These are phyloP conservation scores for Taxillus chinensis DNA, from an alignment of 164 flowering plant species.

Conservation along the genomic window DNA sequence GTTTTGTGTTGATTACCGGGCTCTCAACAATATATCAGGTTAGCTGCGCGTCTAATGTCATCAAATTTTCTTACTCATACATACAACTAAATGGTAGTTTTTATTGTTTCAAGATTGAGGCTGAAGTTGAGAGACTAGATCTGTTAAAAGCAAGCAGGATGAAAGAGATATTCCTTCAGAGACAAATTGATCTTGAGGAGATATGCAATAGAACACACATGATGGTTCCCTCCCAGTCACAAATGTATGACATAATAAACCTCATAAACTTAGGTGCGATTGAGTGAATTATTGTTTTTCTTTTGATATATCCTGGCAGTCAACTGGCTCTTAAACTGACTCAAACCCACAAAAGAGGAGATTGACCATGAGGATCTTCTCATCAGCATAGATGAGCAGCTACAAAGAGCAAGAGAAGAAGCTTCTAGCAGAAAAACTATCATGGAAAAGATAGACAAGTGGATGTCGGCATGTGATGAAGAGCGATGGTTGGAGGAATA, in stretches of 20 bases:
- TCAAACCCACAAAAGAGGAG: slow-evolving; percentile 42
- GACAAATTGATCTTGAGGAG: slow-evolving; percentile 61
- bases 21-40: slow-evolving; percentile 47
- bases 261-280: slow-evolving; percentile 58
- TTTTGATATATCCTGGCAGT: neutral
- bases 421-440: slow-evolving; percentile 71
- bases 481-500: slow-evolving; percentile 95
- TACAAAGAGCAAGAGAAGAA: slow-evolving; percentile 68
- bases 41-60: neutral
- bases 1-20: neutral
- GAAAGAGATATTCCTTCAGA: slow-evolving; percentile 76
- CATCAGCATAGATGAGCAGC: slow-evolving; percentile 64
- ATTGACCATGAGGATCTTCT: slow-evolving; percentile 77
- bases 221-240: slow-evolving; percentile 55
- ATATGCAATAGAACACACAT: slow-evolving; percentile 71
- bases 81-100: neutral
- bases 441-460: slow-evolving; percentile 84
- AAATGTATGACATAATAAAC: slow-evolving; percentile 47
- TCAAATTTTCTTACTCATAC: slow-evolving; percentile 1
- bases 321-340: slow-evolving; percentile 11
- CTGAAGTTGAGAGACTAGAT: slow-evolving; percentile 80
- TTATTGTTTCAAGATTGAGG: slow-evolving; percentile 54
- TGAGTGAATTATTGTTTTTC: neutral
- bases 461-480: slow-evolving; percentile 70
- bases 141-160: slow-evolving; percentile 84